A percentile compares a stretch with the other conserved stretches of the same genome.
Conservation (phyloP, 768 basidiomycete species). For the Boletus fagicola region DNA sequence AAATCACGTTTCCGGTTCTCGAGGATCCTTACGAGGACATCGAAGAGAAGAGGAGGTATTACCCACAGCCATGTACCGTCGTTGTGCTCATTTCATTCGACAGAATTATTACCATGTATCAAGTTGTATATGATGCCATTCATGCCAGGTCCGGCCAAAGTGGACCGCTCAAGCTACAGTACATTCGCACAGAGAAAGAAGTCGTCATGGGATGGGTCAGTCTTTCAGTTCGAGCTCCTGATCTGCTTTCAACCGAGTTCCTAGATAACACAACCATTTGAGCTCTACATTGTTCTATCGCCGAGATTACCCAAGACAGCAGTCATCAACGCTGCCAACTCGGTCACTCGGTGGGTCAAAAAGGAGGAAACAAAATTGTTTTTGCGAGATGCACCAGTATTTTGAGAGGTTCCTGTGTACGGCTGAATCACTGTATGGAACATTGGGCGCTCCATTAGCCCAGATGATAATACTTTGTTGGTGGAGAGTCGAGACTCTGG, state of each 20-base stretch:
- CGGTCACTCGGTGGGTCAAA: slow-evolving; percentile 87
- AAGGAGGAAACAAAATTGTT: slow-evolving; percentile 83
- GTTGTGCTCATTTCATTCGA: slow-evolving; percentile 5
- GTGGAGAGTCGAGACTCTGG: no score
- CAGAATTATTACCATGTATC: slow-evolving; percentile 85
- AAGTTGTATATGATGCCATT: slow-evolving; percentile 81
- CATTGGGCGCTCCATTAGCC: neutral
- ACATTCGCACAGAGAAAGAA: slow-evolving; percentile 81
- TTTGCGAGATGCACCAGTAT: slow-evolving; percentile 85
- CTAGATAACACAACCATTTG: slow-evolving; percentile 92
- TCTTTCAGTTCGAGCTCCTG: neutral
- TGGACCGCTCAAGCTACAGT: slow-evolving; percentile 80
- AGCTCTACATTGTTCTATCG: slow-evolving; percentile 82
- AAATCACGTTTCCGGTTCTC: slow-evolving; percentile 82
- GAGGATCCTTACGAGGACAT: slow-evolving; percentile 78
- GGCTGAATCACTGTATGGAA: neutral
- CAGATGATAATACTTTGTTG: neutral
- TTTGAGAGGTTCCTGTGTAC: slow-evolving; percentile 39
- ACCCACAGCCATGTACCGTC: neutral
- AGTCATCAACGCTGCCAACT: slow-evolving; percentile 83
- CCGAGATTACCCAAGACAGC: slow-evolving; percentile 86
- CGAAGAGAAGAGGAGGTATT: slow-evolving; percentile 60
- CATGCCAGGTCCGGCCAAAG: slow-evolving; percentile 88
- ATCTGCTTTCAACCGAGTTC: neutral
- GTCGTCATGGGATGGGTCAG: slow-evolving; percentile 93